Evolutionary conservation across 306 rosid genomes (phyloP).

Genomic region (Acmispon strigosus): DNA sequence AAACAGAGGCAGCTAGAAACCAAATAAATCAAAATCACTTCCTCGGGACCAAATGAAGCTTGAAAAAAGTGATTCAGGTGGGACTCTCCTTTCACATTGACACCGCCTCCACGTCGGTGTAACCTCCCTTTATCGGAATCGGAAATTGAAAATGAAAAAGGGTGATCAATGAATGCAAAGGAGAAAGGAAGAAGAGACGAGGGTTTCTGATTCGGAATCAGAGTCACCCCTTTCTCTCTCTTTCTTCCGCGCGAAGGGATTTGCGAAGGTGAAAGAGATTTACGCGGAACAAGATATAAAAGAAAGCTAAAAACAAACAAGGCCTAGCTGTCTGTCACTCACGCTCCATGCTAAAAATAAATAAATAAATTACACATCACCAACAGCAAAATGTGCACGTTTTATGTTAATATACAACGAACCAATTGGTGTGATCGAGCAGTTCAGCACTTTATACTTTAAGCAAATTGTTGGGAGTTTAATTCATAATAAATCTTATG

Average conservation of each 20-base stretch:
- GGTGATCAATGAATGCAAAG: neutral
- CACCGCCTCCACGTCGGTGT: slow-evolving; percentile 17
- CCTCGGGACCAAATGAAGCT: too few species aligned
- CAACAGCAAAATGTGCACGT: neutral
- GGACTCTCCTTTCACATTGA: neutral
- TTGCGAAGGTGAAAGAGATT: neutral
- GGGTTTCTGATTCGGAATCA: neutral
- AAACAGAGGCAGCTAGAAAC: neutral
- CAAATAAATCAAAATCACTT: too few species aligned
- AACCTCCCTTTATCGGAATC: neutral
- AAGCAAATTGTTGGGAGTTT: too few species aligned
- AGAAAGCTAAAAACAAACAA: neutral
- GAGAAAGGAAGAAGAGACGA: slow-evolving; percentile 1
- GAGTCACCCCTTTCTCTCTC: neutral
- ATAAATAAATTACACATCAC: neutral
- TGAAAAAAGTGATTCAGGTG: neutral
- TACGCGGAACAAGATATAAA: slow-evolving; percentile 1
- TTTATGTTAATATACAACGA: too few species aligned
- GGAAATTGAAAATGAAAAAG: neutral
- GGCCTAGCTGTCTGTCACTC: slow-evolving; percentile 10
- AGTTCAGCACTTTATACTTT: too few species aligned
- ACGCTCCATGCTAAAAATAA: slow-evolving; percentile 5
- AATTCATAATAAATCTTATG: too few species aligned
- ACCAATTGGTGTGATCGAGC: too few species aligned
- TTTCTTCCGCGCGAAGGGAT: too few species aligned